These are phyloP conservation scores for Yarrowia sp. DNA, from an alignment of 805 yeast species.

Conservation along the genomic window DNA sequence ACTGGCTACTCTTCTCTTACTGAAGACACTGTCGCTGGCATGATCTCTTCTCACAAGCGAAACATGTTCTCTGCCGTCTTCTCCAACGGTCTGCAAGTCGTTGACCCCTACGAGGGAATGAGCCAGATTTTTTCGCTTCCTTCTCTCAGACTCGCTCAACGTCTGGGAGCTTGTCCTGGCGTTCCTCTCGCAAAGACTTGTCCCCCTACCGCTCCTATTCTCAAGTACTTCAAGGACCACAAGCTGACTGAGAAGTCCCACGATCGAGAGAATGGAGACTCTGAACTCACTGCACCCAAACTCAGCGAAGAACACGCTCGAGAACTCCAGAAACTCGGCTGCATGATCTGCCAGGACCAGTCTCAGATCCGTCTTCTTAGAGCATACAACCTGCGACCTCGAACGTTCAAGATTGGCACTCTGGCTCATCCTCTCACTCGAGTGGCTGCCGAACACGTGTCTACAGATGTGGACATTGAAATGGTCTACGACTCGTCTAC, in stretches of 20 bases:
- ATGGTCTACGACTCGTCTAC: conserved; percentile 32
- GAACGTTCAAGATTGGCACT: conserved; percentile 34
- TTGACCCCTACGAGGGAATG: conserved; percentile 34
- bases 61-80: conserved; percentile 34
- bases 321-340: conserved; percentile 23
- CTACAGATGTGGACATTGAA: conserved; percentile 10
- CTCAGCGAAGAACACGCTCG: conserved; percentile 6
- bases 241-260: background rate
- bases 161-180: conserved; percentile 16
- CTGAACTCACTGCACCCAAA: background rate
- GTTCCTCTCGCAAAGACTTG: conserved; percentile 25
- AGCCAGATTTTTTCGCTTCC: conserved; percentile 30
- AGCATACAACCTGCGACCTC: conserved; percentile 32
- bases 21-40: conserved; percentile 9
- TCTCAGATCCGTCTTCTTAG: conserved; percentile 19
- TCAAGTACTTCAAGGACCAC: conserved; percentile 3
- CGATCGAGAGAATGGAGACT: background rate
- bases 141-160: conserved; percentile 29
- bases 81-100: conserved; percentile 28
- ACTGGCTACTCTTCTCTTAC: conserved; percentile 13
- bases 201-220: conserved; percentile 33
- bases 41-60: conserved; percentile 28
- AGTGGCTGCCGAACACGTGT: conserved; percentile 20
- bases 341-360: conserved; percentile 27
- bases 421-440: conserved; percentile 35